phyloP scores from a whole-genome alignment of 2,329 filamentous ascomycete genomes.

The Bipolaris cookei region DNA sequence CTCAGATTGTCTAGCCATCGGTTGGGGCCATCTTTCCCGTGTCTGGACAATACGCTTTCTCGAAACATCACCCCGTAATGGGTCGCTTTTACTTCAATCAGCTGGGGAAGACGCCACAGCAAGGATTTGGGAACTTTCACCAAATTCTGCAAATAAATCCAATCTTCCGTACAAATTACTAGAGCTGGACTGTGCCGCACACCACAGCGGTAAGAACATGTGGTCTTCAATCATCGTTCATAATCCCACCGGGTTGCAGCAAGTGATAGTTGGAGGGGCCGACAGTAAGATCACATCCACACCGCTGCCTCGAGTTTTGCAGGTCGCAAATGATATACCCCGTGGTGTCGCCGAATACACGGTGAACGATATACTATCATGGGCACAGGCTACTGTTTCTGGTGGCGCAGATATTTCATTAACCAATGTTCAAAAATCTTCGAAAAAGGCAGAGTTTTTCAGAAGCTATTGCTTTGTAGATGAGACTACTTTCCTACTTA shows the following conservation, averaged over 20 bases:
- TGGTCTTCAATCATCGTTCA: conserved; percentile 64
- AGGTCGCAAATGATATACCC: not conserved
- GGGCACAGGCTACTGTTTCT: conserved; percentile 5
- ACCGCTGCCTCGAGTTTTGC: conserved; percentile 11
- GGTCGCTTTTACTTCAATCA: conserved; percentile 64
- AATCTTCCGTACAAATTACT: conserved; percentile 49
- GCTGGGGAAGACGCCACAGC: conserved; percentile 84
- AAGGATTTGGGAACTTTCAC: conserved; percentile 67
- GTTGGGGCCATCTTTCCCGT: conserved; percentile 85
- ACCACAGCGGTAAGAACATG: conserved; percentile 87
- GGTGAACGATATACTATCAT: conserved; percentile 33
- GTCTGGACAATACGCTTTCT: conserved; percentile 87
- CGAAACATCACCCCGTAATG: conserved; percentile 43
- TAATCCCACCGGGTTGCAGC: conserved; percentile 8
- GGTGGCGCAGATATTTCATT: not conserved
- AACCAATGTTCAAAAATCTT: conserved; percentile 19
- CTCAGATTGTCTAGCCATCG: conserved; percentile 64
- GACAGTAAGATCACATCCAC: conserved; percentile 67
- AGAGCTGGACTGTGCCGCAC: conserved; percentile 63
- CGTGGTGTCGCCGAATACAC: conserved; percentile 30
- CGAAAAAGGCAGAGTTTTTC: conserved; percentile 52
- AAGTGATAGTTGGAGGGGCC: conserved; percentile 68
- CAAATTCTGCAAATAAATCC: conserved; percentile 7
- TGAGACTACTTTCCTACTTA: conserved; percentile 61
- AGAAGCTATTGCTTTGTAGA: conserved; percentile 69